Evolutionary conservation across 192 early-diverging fungal genomes (phyloP), one percentile per base, ranked within the genome.

Genomic region (Lunasporangiospora selenospora): DNA sequence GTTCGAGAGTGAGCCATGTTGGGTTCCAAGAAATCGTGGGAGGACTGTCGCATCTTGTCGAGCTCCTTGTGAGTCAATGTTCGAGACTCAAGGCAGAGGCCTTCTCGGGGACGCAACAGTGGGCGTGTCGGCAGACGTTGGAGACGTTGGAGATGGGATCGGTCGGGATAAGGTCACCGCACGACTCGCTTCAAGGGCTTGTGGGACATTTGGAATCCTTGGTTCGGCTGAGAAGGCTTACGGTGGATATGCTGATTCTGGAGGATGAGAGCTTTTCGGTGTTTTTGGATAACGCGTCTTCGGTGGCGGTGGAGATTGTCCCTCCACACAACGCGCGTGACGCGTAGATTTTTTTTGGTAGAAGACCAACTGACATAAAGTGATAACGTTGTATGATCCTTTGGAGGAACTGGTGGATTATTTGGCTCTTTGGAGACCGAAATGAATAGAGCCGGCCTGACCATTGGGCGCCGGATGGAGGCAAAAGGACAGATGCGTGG

Each of bases 91-190:
- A 42, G 42, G 29, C 53, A 15, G 54, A 27, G 19, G 61, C 36
- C 1, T 62, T 73, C 11, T 63, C 55, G 8, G 53, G 54, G 0
- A 3, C 21, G 21, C n/a, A 34, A 2, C 23, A 31, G 0, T 73
- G 69, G 69, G 53, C 49, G 0, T 50, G 69, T 44, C 39, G 48
- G 10, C 18, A 31, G 1, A 37, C 19, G 10, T 55, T 73, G 1
- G 54, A 63, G 48, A 27, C 53, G 3, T 19, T 73, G 16, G 69
- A 73, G 5, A 73, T 73, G 24, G 18, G 60, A 3, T 41, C 31
- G 6, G 60, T 73, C 0, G 69, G 69, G 3, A 58, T 73, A 11
- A 9, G 33, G 4, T 40, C 34, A 23, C 48, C 24, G 30, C n/a
- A n/a, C 0, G 69, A 73, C 34, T 13, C 33, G 8, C 21, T 73